Base-by-base conservation (phyloP, 495 filamentous ascomycete genomes). In the Monascus purpureus region DNA sequence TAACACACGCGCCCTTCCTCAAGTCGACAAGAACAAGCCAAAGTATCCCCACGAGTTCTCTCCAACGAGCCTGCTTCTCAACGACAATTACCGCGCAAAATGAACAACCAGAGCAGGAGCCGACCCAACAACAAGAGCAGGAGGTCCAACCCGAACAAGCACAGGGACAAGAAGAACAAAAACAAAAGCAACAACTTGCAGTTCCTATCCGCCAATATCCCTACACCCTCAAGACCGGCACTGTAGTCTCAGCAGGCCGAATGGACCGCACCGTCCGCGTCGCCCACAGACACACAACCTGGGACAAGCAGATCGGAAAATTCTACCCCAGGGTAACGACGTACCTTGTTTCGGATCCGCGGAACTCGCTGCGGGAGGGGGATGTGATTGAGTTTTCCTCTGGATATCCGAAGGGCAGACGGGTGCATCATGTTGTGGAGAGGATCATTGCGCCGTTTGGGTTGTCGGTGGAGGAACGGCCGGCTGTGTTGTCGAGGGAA, bases 331-430 rank as follows among this genome's bases (percentile, higher is more conserved):
- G 60, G 40, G 47, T 49, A 25, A 54, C 51, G 17, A 46, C 41
- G 11, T 57, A 47, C 53, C 66, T 86, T 20, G 82, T 87, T 11
- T 71, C 81, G 49, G 83, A 92, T 60, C 83, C 82, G 5, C 55
- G 51, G 47, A 70, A 77, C 60, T 84, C 80, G 9, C 61, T 84
- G 30, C 71, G 76, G 33, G 60, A 67, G 29, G 83, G 83, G 46
- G 83, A 92, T 53, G 71, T 88, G 9, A 73, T 92, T n/a, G 70
- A 75, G 50, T 80, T 90, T 47, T 69, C 69, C 13, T 68, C 75
- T 13, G 76, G 76, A 25, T 75, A 59, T 46, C 71, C 75, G 11
- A 66, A 67, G 36, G 70, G 68, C 38, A 74, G 75, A 33, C 48
- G 53, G 32, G 82, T 87, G 39, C 74, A 68, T 17, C 80, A 87